Base-by-base conservation (phyloP, 495 filamentous ascomycete genomes). In the Xanthoparmelia taractica region DNA sequence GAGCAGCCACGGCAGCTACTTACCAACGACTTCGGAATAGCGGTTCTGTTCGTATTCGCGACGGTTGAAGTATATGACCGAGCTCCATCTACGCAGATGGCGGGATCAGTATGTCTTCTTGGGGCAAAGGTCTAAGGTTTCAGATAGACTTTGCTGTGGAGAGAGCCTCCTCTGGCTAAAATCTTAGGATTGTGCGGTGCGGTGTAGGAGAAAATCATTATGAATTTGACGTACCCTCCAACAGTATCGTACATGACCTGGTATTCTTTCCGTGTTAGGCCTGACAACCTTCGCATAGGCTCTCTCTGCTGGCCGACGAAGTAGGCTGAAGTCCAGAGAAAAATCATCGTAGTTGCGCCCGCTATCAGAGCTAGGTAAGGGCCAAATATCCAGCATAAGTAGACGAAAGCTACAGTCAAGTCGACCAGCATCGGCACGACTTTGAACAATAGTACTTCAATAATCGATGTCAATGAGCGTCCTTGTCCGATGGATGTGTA, bases 361-460 rank as follows among this genome's bases (percentile, higher is more conserved):
- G 87, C 83, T 50, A 88, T 85, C 57, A 91, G 80, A 10, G 85
- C 84, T 78, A 91, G 87, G 71, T 90, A 92, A 5, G 84, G 76
- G 58, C 87, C 87, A 66, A 91, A 91, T 8, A 84, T 80, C 54
- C 17, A 45, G 58, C 82, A 89, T 33, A 93, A 77, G 68, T 91
- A 90, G 27, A 75, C 76, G 47, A 88, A 85, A 1, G 87, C 89
- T 36, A 92, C 76, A 7, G 78, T 65, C 54, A 93, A 77, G 74
- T 94, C 89, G 59, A 87, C 78, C 31, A 91, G 70, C 79, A 90
- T 87, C 4, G 90, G 89, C 6, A 82, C 69, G 7, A 90, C 76
- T 29, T 82, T 77, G 69, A 91, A 91, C 56, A 85, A 79, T 52
- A 91, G 73, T 15, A 82, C 82, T 56, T 91, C 84, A 31, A 89